Base-by-base conservation (phyloP, 163 green algal genomes). In the Chlamydomonas reinhardtii region DNA sequence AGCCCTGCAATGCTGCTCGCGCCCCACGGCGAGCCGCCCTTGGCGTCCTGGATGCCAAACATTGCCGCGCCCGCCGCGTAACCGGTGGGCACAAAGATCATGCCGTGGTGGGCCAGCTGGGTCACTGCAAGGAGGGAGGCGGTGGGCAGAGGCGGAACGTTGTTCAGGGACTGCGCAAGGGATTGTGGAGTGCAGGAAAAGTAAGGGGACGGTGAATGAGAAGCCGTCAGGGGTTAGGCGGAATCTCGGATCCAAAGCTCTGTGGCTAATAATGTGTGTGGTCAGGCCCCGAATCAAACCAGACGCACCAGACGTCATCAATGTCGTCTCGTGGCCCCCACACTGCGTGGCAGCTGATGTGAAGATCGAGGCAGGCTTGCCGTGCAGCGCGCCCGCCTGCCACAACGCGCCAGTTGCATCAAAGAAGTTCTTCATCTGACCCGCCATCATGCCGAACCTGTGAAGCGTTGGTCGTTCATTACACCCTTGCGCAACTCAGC, bases 41-140 rank as follows among this genome's bases (percentile, higher is more conserved):
- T 92, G 34, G 96, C 84, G 29, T 93, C 78, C 6, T 94, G 88
- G 61, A 95, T 34, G 48, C 82, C 84, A 70, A 96, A 98, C 88
- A 95, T 90, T 25, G 65, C 77, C 2, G 8, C 32, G 4, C 82
- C 85, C 2, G 79, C 82, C 29, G 64, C 88, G 76, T 92, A 92
- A 32, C 96, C 96, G 2, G 92, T 70, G 1, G 96, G 96, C 43
- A 98, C 94, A 65, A 92, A 99, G 76, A 99, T 94, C 95, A 99
- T 99, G 84, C 96, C 97, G 74, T 99, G 97, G 90, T 98, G 96
- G 0, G 90, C 88, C 24, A 98, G 90, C 79, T 98, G 92, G n/a
- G 92, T 96, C 27, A 98, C 95, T 73, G 83, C 27, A 61, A 39
- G 62, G 24, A 35, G 14, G 62, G 24, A 35, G 14, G 4, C 2